A percentile compares a stretch with the other conserved stretches of the same genome.
Evolutionary conservation across 163 green algal genomes (phyloP).

Genomic region (Chloroidium sp.): DNA sequence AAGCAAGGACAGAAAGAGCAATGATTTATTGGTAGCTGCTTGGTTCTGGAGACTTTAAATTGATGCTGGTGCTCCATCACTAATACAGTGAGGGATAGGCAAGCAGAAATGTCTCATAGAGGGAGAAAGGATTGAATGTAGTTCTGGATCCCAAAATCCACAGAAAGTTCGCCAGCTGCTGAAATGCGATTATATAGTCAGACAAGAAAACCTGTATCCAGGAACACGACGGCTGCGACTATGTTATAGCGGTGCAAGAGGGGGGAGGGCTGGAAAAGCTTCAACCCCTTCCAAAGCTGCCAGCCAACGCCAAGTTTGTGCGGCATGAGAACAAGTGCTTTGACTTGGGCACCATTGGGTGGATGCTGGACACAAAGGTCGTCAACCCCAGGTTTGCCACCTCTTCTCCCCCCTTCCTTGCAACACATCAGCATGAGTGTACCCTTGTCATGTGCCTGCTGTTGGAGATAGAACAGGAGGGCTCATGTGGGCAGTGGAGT

Average conservation of each 20-base stretch:
- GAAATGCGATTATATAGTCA: too few species aligned
- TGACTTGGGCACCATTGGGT: slow-evolving; percentile 44
- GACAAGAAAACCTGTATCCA: background rate
- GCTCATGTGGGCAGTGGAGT: too few species aligned
- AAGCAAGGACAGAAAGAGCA: background rate
- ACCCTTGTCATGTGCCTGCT: too few species aligned
- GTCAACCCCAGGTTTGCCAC: background rate
- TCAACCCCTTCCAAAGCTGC: slow-evolving; percentile 21
- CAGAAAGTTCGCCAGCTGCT: too few species aligned
- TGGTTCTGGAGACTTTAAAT: background rate
- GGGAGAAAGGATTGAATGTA: too few species aligned
- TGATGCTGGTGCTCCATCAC: background rate
- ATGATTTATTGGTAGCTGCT: too few species aligned
- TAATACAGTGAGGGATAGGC: background rate
- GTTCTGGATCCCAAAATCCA: too few species aligned
- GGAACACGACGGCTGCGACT: slow-evolving; percentile 32
- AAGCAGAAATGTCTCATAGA: too few species aligned
- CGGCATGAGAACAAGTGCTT: slow-evolving; percentile 52
- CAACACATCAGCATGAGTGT: too few species aligned
- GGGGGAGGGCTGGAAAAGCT: background rate
- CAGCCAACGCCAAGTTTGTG: slow-evolving; percentile 40
- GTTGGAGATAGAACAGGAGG: too few species aligned
- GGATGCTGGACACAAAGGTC: slow-evolving; percentile 22
- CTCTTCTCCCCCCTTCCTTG: too few species aligned
- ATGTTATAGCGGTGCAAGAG: slow-evolving; percentile 48